phyloP scores from a whole-genome alignment of 352 stramenopile genomes.

The Phytopythium helicoides region DNA sequence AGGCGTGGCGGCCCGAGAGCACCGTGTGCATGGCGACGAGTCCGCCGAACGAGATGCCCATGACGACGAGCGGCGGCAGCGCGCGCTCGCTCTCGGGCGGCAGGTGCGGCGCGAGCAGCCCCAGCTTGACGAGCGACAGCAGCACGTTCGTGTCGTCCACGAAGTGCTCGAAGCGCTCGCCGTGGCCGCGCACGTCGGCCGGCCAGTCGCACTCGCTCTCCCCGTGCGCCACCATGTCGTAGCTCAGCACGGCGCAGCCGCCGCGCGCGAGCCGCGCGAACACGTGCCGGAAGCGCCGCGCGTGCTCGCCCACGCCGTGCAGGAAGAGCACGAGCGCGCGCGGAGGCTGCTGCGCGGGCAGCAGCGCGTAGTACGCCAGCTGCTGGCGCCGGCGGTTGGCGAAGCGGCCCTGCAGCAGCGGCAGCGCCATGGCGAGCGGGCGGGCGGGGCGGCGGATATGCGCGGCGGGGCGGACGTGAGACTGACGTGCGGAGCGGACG shows the following conservation, averaged over 20 bases:
- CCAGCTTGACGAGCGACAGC: constrained; percentile 34
- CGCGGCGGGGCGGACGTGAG: no score
- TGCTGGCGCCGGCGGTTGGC: constrained; percentile 40
- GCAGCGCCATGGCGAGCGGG: no score
- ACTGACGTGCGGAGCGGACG: no score
- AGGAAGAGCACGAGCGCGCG: constrained; percentile 61
- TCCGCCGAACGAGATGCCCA: constrained; percentile 67
- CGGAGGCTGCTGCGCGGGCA: constrained; percentile 29
- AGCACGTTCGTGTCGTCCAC: constrained; percentile 74
- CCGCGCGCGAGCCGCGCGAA: constrained; percentile 36
- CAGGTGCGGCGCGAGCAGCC: no score
- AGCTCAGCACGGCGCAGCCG: constrained; percentile 55
- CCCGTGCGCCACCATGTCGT: constrained; percentile 63
- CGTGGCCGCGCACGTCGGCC: constrained; percentile 31
- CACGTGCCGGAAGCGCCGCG: constrained; percentile 56
- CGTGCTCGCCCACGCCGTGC: constrained; percentile 67
- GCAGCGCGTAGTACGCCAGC: constrained; percentile 60
- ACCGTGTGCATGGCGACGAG: constrained; percentile 61
- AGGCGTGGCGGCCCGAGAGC: constrained; percentile 39
- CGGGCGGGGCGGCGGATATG: no score
- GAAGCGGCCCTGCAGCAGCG: constrained; percentile 46
- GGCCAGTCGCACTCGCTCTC: constrained; percentile 42
- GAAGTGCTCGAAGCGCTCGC: constrained; percentile 56
- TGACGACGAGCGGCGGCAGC: constrained; percentile 42
- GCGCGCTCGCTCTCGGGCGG: no score